Evolutionary conservation across 2,329 filamentous ascomycete genomes (phyloP).

Genomic region (Talaromyces islandicus): DNA sequence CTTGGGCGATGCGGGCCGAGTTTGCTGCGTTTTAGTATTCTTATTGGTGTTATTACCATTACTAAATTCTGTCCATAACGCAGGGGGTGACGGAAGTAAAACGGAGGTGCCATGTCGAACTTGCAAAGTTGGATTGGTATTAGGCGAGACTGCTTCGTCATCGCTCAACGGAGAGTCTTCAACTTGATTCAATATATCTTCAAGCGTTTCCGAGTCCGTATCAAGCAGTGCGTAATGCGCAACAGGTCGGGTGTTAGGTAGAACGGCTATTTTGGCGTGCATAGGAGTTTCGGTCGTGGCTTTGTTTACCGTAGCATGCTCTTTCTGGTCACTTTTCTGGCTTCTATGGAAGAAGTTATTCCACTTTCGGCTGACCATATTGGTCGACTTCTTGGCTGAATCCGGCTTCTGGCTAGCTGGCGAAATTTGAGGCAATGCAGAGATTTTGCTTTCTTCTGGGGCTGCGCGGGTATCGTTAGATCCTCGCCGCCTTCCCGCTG

Average conservation of each 20-base stretch:
- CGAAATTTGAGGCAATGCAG: constrained; percentile 8
- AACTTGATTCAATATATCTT: constrained; percentile 32
- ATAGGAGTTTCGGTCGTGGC: constrained; percentile 25
- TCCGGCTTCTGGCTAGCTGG: constrained; percentile 3
- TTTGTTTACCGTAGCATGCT: constrained; percentile 15
- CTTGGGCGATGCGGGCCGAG: constrained; percentile 28
- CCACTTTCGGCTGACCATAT: constrained; percentile 41
- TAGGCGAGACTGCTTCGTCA: constrained; percentile 16
- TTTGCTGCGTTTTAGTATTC: constrained; percentile 11
- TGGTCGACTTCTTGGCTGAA: constrained; percentile 19
- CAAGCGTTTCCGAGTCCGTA: constrained; percentile 33
- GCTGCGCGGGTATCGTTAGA: not conserved
- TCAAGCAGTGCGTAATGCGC: constrained; percentile 57
- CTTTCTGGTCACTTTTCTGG: constrained; percentile 21
- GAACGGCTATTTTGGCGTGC: constrained; percentile 33
- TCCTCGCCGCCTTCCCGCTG: not conserved
- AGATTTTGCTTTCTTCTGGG: constrained; percentile 3
- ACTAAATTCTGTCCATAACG: constrained; percentile 19
- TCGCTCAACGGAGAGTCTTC: constrained; percentile 36
- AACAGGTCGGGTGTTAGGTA: constrained; percentile 38
- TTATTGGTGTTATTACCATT: constrained; percentile 16
- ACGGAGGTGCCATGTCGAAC: constrained; percentile 31
- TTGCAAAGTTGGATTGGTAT: constrained; percentile 25
- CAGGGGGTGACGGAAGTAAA: constrained; percentile 38
- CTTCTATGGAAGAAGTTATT: constrained; percentile 52